Conservation (phyloP, 2,329 filamentous ascomycete genomes). For the Colletotrichum sp. region DNA sequence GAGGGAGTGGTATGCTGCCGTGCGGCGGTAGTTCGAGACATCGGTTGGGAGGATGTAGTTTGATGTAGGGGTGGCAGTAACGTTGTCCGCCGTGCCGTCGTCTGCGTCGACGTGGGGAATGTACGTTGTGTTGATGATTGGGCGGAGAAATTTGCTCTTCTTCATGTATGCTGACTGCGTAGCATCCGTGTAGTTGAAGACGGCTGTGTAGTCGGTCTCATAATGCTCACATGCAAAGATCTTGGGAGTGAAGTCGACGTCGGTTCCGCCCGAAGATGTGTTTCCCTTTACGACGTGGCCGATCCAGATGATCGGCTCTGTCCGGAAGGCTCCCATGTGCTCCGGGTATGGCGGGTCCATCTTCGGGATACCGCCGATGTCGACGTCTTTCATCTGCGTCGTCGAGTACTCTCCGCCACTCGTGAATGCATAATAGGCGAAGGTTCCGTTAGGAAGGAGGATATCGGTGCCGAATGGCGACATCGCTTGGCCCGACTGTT, state of each 20-base stretch:
- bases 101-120: constrained; percentile 25
- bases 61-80: constrained; percentile 29
- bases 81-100: constrained; percentile 38
- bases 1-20: constrained; percentile 35
- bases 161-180: constrained; percentile 30
- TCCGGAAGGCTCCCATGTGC: constrained; percentile 36
- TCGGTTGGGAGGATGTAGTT: constrained; percentile 32
- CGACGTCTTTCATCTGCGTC: constrained; percentile 27
- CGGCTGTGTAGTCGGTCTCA: constrained; percentile 35
- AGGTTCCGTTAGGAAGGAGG: constrained; percentile 31
- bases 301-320: constrained; percentile 40
- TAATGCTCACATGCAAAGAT: constrained; percentile 40
- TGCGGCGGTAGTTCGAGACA: constrained; percentile 30
- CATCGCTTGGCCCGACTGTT: constrained; percentile 24
- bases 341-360: constrained; percentile 26
- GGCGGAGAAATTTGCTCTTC: constrained; percentile 24
- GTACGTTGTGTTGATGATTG: constrained; percentile 35
- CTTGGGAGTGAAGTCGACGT: constrained; percentile 33
- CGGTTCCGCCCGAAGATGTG: constrained; percentile 22
- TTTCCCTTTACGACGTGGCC: constrained; percentile 29
- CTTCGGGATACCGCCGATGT: constrained; percentile 32
- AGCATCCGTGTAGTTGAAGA: constrained; percentile 31
- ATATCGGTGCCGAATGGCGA: constrained; percentile 32
- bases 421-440: constrained; percentile 34
- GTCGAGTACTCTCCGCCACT: constrained; percentile 32